Base-by-base conservation (phyloP, 805 yeast genomes). In the Metschnikowia borealis region DNA sequence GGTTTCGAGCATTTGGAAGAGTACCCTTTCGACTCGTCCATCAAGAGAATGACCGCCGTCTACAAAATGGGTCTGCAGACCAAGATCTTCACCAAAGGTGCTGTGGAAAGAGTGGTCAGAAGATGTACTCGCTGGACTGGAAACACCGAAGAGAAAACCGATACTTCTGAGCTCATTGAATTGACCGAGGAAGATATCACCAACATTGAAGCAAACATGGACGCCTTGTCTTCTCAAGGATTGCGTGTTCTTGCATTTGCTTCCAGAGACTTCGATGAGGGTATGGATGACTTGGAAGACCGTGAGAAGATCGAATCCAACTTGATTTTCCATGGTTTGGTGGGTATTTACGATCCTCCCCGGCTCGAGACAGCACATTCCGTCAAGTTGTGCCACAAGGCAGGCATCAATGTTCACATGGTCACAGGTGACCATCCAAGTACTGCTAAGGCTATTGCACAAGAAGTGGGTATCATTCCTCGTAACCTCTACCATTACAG, bases 401-500 rank as follows among this genome's bases (percentile, higher is more conserved):
- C 62, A 11, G 62, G 62, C 3, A 56, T 58, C 40, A 57, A 56
- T 35, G 62, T 58, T 10, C 62, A 55, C 41, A 58, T 58, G 62
- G 56, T 58, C 32, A 58, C 62, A 2, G 62, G 62, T 26, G 62
- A 58, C 44, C 62, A 58, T 42, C 62, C 62, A 1, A 51, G 58
- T 18, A 58, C 60, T 4, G 62, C 62, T 17, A 58, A 54, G 41
- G 62, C 62, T 8, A 58, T 58, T 49, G 62, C 62, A 10, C 60
- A 58, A 36, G 60, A 58, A 26, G 62, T 58, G n/a, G 62, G 62
- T 11, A 58, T 58, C 31, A 48, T 58, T 32, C 62, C 75, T 13
- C 66, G 55, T 50, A 78, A 85, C 64, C 64, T 82, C 60, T 74
- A 75, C 56, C 79, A 80, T 54, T 82, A 80, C 62, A 62, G 84